phyloP scores from a whole-genome alignment of 2,329 filamentous ascomycete species.

The Arthrinium puccinioides region DNA sequence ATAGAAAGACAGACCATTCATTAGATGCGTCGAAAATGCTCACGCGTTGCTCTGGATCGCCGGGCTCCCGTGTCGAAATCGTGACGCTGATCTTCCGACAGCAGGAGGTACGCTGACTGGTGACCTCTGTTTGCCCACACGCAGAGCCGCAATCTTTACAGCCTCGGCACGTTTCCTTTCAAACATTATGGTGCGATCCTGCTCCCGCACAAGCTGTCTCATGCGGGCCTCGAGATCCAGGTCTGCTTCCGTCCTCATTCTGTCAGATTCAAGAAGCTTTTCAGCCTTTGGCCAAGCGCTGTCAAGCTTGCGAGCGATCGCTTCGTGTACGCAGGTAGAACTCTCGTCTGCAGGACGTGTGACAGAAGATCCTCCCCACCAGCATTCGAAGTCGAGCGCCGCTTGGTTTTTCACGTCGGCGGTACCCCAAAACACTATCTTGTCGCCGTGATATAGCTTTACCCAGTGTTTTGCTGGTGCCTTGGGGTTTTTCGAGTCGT shows the following conservation, averaged over 20 bases:
- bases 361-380: conserved; percentile 47
- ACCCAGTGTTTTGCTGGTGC: conserved; percentile 56
- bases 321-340: conserved; percentile 28
- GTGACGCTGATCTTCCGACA: conserved; percentile 1
- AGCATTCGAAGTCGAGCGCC: conserved; percentile 44
- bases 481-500: conserved; percentile 44
- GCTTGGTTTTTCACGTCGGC: conserved; percentile 30
- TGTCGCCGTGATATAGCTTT: conserved; percentile 68
- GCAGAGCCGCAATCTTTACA: conserved; percentile 28
- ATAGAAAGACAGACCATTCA: too few species aligned
- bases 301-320: conserved; percentile 39
- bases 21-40: too few species aligned
- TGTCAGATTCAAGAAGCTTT: conserved; percentile 33
- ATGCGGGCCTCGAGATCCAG: conserved; percentile 36
- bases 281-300: conserved; percentile 38
- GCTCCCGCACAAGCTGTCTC: conserved; percentile 35
- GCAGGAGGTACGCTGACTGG: conserved; percentile 4
- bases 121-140: conserved; percentile 3
- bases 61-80: conserved; percentile 4
- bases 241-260: conserved; percentile 34
- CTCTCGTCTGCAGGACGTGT: conserved; percentile 28
- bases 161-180: conserved; percentile 41
- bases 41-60: not conserved
- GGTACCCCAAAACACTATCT: conserved; percentile 62
- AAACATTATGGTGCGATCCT: conserved; percentile 41